Conservation (phyloP, 169 alveolate species). For the Hepatocystis sp. region DNA sequence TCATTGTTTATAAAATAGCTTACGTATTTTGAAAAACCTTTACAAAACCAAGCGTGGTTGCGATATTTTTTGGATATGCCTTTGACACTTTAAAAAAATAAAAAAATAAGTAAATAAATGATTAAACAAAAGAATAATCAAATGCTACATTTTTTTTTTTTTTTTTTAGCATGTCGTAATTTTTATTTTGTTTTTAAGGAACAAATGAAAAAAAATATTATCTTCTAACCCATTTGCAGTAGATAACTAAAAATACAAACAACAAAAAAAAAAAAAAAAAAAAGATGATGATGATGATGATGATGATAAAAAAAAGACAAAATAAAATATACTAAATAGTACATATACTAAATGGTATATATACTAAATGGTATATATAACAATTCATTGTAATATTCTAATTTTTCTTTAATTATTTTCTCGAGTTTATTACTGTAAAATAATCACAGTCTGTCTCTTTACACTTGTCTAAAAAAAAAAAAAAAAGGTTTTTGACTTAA, state of each 20-base stretch:
- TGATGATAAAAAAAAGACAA: not conserved
- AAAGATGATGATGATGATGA: not conserved
- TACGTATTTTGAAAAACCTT: slow-evolving; percentile 74
- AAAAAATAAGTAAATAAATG: slow-evolving; percentile 12
- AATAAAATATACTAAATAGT: not conserved
- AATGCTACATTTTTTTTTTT: not conserved
- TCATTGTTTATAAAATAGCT: not conserved
- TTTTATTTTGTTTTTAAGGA: too few relatives aligned
- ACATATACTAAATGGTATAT: not conserved
- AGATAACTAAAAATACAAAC: slow-evolving; percentile 49
- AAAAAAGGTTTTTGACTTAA: not conserved
- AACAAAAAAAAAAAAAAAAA: not conserved
- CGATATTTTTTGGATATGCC: slow-evolving; percentile 67
- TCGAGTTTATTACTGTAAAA: slow-evolving; percentile 47
- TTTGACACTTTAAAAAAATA: slow-evolving; percentile 20
- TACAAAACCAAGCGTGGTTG: slow-evolving; percentile 74
- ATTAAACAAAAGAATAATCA: not conserved
- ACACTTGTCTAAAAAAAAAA: slow-evolving; percentile 44
- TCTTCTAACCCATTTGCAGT: slow-evolving; percentile 76
- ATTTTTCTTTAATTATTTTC: not conserved
- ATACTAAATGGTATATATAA: not conserved
- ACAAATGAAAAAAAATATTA: too few relatives aligned
- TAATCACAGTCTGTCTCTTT: slow-evolving; percentile 54
- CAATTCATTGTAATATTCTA: not conserved
- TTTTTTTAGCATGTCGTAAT: not conserved